A percentile compares a stretch with the other conserved stretches of the same genome.
Evolutionary conservation across 805 yeast species (phyloP).

Genomic region (Kluyveromyces siamensis): DNA sequence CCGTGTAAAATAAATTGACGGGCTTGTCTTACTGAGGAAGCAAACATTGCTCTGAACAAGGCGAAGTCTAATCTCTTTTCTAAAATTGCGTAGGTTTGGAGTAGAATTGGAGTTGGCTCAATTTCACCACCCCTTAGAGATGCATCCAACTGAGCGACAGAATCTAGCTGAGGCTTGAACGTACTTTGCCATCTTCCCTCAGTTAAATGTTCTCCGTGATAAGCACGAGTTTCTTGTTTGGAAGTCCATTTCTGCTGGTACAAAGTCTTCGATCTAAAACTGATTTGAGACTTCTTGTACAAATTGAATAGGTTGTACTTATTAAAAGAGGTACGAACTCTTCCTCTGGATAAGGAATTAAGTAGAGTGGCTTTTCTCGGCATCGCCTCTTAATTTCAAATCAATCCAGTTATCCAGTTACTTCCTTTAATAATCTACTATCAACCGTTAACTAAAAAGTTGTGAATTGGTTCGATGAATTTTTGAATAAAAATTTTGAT

Average conservation of each 20-base stretch:
- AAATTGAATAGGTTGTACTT: conserved; percentile 84
- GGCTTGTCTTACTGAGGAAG: conserved; percentile 89
- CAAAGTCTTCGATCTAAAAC: conserved; percentile 53
- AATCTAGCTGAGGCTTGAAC: conserved; percentile 61
- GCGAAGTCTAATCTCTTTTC: conserved; percentile 90
- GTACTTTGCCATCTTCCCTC: conserved; percentile 71
- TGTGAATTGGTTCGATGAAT: not conserved
- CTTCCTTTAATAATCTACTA: too few species aligned
- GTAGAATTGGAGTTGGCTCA: conserved; percentile 65
- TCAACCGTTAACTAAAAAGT: not conserved
- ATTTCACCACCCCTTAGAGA: conserved; percentile 50
- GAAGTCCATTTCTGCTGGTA: conserved; percentile 90
- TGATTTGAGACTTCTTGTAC: conserved; percentile 57
- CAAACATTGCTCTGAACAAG: conserved; percentile 84
- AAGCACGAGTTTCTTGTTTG: conserved; percentile 85
- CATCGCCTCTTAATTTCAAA: conserved; percentile 28
- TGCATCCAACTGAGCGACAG: conserved; percentile 85
- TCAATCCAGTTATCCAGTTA: not conserved
- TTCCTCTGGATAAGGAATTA: conserved; percentile 54
- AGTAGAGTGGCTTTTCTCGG: conserved; percentile 52
- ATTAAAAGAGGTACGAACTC: conserved; percentile 85
- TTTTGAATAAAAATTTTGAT: not conserved
- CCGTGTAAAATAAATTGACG: conserved; percentile 78
- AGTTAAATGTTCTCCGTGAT: conserved; percentile 90
- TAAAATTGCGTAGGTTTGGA: conserved; percentile 81